Evolutionary conservation across 257 asterid species (phyloP).

Genomic region (Salvia rosmarinus): DNA sequence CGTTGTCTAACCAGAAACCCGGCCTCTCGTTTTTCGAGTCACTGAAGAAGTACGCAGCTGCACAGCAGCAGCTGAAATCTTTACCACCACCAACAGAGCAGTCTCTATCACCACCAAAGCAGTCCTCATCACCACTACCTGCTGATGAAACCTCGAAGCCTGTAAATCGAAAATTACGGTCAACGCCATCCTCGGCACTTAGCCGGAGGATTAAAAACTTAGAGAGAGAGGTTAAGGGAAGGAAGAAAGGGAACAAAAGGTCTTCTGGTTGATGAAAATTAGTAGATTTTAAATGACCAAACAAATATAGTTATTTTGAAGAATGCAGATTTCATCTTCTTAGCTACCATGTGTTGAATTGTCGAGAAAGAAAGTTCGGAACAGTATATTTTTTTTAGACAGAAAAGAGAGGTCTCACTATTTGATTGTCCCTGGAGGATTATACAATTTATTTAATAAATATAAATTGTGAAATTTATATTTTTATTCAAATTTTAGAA

Average conservation of each 20-base stretch:
- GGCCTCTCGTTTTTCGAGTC: conserved; percentile 57
- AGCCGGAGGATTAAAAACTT: conserved; percentile 70
- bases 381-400: neutral
- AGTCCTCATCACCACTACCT: conserved; percentile 27
- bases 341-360: neutral
- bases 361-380: neutral
- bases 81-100: conserved; percentile 27
- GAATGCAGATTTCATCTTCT: neutral
- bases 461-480: no score
- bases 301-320: neutral
- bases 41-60: conserved; percentile 60
- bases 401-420: no score
- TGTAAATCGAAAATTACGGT: conserved; percentile 18
- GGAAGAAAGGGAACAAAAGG: conserved; percentile 73
- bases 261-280: conserved; percentile 24
- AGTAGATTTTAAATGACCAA: neutral
- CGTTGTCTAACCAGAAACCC: conserved; percentile 43
- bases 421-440: no score
- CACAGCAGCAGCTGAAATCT: conserved; percentile 45
- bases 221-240: conserved; percentile 80
- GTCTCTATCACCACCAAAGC: conserved; percentile 15
- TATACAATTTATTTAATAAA: no score
- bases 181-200: conserved; percentile 56
- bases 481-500: no score
- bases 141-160: conserved; percentile 44